phyloP scores from a whole-genome alignment of 805 yeast genomes.

The Wickerhamomyces strasburgensis region DNA sequence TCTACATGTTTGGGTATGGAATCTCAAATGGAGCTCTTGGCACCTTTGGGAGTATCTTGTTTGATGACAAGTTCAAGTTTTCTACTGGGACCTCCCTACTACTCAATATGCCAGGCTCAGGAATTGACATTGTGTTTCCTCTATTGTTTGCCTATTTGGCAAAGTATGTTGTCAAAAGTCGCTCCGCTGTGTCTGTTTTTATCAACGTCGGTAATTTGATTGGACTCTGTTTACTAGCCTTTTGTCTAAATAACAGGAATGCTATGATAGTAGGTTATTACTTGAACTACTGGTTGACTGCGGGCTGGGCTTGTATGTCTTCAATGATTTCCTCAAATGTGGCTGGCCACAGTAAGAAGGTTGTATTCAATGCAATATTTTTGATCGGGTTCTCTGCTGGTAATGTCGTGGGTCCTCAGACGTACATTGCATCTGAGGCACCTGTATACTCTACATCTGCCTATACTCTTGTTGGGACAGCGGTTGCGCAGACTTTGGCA shows the following conservation, averaged over 20 bases:
- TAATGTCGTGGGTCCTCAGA: constrained; percentile 67
- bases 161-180: constrained; percentile 18
- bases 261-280: constrained; percentile 23
- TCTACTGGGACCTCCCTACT: constrained; percentile 10
- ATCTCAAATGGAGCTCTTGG: constrained; percentile 47
- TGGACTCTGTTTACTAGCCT: constrained; percentile 30
- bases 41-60: constrained; percentile 13
- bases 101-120: constrained; percentile 29
- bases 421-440: constrained; percentile 50
- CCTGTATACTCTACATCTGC: constrained; percentile 45
- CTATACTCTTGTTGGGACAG: not conserved
- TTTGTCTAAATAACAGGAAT: constrained; percentile 24
- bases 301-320: constrained; percentile 30
- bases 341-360: constrained; percentile 69
- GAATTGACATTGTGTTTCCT: constrained; percentile 23
- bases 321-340: constrained; percentile 41
- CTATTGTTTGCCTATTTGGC: constrained; percentile 17
- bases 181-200: constrained; percentile 19
- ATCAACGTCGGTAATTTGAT: constrained; percentile 21
- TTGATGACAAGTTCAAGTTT: constrained; percentile 11
- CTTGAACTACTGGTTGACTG: constrained; percentile 32
- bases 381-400: constrained; percentile 64
- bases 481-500: too few species aligned
- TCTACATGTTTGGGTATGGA: constrained; percentile 35
- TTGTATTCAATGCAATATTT: constrained; percentile 50